Percentiles rank a stretch among this genome's conserved stretches.
Evolutionary conservation across 345 rosid genomes (phyloP).

Genomic region (Camelina neglecta): DNA sequence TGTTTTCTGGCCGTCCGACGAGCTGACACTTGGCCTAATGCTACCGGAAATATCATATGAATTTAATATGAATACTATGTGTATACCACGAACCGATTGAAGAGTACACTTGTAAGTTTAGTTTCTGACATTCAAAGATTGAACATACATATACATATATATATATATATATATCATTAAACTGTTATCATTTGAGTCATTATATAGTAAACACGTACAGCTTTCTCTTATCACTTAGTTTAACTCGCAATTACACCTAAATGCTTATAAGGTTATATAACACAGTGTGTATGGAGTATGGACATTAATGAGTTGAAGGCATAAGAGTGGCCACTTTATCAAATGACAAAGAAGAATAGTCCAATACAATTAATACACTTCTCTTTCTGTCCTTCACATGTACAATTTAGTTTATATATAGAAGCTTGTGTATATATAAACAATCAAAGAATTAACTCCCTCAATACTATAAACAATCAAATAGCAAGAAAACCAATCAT

Average conservation of each 20-base stretch:
- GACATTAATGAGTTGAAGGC: conserved; percentile 19
- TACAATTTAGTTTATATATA: conserved; percentile 18
- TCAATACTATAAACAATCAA: conserved; percentile 22
- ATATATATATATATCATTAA: not conserved
- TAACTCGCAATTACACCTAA: conserved; percentile 3
- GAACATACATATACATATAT: not conserved
- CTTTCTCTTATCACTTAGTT: conserved; percentile 1
- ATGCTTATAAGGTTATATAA: conserved; percentile 7
- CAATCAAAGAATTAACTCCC: no score
- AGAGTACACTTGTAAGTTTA: conserved; percentile 9
- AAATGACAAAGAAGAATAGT: conserved; percentile 39
- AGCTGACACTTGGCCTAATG: conserved; percentile 22
- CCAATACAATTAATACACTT: conserved; percentile 33
- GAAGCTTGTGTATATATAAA: conserved; percentile 12
- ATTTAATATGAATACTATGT: not conserved
- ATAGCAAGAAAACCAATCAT: conserved; percentile 35
- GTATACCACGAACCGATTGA: not conserved
- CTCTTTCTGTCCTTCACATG: conserved; percentile 44
- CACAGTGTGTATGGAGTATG: conserved; percentile 17
- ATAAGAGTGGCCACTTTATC: conserved; percentile 34
- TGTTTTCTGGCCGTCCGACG: conserved; percentile 28
- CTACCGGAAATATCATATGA: not conserved
- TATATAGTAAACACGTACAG: not conserved
- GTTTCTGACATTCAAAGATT: not conserved
- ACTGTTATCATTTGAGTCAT: conserved; percentile 6